Evolutionary conservation across 805 yeast genomes (phyloP).

Genomic region (Myxozyma lipomycoides): DNA sequence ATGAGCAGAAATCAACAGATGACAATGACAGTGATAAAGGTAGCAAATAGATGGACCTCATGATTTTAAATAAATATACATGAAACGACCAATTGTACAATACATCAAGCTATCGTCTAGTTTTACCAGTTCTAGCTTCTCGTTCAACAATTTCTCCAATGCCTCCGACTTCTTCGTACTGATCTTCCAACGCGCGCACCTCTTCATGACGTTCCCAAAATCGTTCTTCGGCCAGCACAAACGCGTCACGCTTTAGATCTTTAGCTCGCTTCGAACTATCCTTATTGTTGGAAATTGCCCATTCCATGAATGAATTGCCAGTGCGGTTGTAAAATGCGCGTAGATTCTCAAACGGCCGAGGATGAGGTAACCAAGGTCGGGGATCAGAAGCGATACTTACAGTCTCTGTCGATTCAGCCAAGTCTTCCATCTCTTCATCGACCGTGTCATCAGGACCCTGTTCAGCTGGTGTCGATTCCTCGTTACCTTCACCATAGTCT

Average conservation of each 20-base stretch:
- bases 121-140: constrained; percentile 41
- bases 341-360: constrained; percentile 83
- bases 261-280: constrained; percentile 85
- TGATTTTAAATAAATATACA: background rate
- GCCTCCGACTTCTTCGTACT: constrained; percentile 84
- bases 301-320: constrained; percentile 80
- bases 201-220: constrained; percentile 99
- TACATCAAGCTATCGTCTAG: constrained; percentile 18
- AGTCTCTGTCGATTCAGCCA: constrained; percentile 61
- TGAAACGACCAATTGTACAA: too few species aligned
- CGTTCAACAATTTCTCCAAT: constrained; percentile 82
- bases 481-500: constrained; percentile 43
- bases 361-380: constrained; percentile 96
- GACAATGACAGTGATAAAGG: background rate
- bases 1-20: constrained; percentile 3
- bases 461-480: constrained; percentile 34
- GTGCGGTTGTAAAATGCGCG: constrained; percentile 82
- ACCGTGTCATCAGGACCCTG: constrained; percentile 42
- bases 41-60: background rate
- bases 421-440: constrained; percentile 56
- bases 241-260: constrained; percentile 79
- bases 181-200: constrained; percentile 81
- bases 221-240: constrained; percentile 86
- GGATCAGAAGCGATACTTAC: constrained; percentile 69
- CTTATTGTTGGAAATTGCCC: constrained; percentile 50